Evolutionary conservation across 2,329 filamentous ascomycete species (phyloP).

Genomic region (Zymoseptoria brevis): DNA sequence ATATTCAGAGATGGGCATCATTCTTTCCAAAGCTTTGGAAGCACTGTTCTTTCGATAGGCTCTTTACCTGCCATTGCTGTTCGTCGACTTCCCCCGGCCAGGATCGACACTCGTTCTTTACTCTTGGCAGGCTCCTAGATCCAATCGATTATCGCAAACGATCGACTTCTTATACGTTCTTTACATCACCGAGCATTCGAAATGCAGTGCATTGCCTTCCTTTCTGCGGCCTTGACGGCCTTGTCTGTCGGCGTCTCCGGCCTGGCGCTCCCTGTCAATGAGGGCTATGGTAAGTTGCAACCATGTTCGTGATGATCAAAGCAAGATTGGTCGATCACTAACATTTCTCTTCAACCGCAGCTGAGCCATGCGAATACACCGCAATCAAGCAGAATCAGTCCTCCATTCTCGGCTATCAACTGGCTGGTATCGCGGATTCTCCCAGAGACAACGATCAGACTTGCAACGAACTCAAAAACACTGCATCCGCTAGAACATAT

Average conservation of each 20-base stretch:
- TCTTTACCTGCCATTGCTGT: not conserved
- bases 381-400: constrained; percentile 19
- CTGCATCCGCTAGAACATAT: constrained; percentile 13
- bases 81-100: not conserved
- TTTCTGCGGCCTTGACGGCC: constrained; percentile 14
- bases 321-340: not conserved
- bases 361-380: constrained; percentile 6
- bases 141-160: not conserved
- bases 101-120: not conserved
- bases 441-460: constrained; percentile 14
- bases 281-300: not conserved
- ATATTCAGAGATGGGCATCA: not conserved
- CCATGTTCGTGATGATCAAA: not conserved
- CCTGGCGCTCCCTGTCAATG: constrained; percentile 1
- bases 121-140: not conserved
- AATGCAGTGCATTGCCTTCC: constrained; percentile 12
- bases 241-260: not conserved
- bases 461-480: constrained; percentile 16
- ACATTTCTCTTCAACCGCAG: not conserved
- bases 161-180: not conserved
- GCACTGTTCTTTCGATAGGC: not conserved
- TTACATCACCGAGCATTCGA: constrained; percentile 2
- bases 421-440: constrained; percentile 19
- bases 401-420: constrained; percentile 23
- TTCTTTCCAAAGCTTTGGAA: not conserved